A percentile compares a stretch with the other conserved stretches of the same genome.
Conservation (phyloP, 139 green algal species). For the Limnomonas spitsbergensis region DNA sequence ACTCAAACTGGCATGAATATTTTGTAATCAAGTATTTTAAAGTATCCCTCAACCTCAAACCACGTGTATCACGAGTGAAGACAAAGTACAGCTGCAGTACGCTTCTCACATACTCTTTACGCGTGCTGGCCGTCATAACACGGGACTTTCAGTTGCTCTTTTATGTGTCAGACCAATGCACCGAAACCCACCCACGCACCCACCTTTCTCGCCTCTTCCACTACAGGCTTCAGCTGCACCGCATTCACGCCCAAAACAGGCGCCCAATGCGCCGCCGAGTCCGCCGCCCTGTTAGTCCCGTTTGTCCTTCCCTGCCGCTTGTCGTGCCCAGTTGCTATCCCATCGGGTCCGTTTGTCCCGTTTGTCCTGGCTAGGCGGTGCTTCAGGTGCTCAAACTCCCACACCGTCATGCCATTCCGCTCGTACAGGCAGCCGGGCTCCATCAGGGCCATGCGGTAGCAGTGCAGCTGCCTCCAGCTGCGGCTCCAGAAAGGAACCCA, state of each 20-base stretch:
- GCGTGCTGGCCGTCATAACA: neutral
- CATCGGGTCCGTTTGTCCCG: neutral
- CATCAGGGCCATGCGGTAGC: neutral
- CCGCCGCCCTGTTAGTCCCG: neutral
- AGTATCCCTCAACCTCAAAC: no score
- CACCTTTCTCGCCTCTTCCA: neutral
- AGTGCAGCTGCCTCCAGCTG: neutral
- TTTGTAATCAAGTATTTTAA: no score
- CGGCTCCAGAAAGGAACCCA: neutral
- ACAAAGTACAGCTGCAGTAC: no score
- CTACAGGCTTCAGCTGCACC: neutral
- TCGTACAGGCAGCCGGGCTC: neutral
- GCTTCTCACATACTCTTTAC: neutral
- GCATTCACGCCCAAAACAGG: neutral
- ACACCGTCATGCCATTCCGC: neutral
- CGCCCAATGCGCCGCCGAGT: neutral
- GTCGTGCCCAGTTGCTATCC: neutral
- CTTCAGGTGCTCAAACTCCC: neutral
- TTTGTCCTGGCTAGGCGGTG: neutral
- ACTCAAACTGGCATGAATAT: no score
- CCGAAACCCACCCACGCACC: neutral
- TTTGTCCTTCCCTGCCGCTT: neutral
- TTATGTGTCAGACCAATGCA: no score
- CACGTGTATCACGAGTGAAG: no score
- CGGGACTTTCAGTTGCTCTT: no score